phyloP scores from a whole-genome alignment of 2,329 filamentous ascomycete genomes.

The Metarhizium robertsii region DNA sequence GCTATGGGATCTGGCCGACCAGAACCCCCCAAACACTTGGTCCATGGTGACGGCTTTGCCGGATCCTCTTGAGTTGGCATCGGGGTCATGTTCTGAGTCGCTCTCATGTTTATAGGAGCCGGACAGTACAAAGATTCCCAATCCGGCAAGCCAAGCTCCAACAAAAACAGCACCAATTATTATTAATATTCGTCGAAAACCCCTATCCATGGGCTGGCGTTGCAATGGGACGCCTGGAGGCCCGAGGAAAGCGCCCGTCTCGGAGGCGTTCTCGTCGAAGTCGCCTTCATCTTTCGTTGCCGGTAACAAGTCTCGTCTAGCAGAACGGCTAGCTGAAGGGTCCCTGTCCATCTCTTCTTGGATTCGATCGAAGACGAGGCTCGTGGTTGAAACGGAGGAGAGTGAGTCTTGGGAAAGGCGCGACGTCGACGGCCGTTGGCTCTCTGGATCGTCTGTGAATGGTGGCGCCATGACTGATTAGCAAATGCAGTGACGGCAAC shows the following conservation, averaged over 20 bases:
- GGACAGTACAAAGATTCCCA: conserved; percentile 56
- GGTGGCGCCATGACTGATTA: conserved; percentile 3
- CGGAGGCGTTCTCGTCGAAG: conserved; percentile 27
- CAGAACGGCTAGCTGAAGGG: conserved; percentile 9
- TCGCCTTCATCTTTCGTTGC: conserved; percentile 22
- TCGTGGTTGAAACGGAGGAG: conserved; percentile 76
- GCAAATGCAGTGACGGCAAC: not conserved
- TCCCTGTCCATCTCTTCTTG: conserved; percentile 41
- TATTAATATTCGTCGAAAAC: conserved; percentile 53
- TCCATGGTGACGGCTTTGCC: conserved; percentile 67
- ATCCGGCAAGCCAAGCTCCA: conserved; percentile 58
- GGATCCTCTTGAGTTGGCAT: conserved; percentile 52
- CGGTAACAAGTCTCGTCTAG: conserved; percentile 14
- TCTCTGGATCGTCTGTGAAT: conserved; percentile 10
- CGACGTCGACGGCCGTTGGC: conserved; percentile 5
- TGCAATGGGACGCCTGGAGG: conserved; percentile 25
- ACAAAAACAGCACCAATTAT: conserved; percentile 52
- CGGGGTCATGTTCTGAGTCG: conserved; percentile 55
- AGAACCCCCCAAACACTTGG: conserved; percentile 58
- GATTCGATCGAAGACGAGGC: conserved; percentile 70
- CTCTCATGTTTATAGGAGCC: conserved; percentile 59
- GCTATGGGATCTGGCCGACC: conserved; percentile 51
- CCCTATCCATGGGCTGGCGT: conserved; percentile 53
- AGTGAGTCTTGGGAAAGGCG: conserved; percentile 45
- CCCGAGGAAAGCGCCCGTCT: conserved; percentile 44